Evolutionary conservation across 108 stramenopile species (phyloP).

Genomic region (Discostella pseudostelligera): DNA sequence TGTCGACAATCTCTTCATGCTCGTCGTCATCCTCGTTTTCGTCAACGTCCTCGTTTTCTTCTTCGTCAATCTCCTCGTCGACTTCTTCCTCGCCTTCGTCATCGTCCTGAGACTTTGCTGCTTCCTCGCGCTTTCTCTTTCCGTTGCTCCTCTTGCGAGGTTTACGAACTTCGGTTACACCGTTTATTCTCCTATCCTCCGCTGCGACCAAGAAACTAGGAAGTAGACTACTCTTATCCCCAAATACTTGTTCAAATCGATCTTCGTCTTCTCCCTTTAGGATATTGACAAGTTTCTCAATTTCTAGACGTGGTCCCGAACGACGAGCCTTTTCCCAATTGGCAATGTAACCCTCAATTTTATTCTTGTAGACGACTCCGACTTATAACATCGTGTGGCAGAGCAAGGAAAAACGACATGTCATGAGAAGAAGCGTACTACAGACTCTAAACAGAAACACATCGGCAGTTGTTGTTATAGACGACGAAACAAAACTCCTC

Average conservation of each 20-base stretch:
- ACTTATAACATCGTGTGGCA: too few species aligned
- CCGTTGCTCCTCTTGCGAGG: neutral
- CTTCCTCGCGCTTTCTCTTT: neutral
- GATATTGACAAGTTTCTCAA: slow-evolving; percentile 13
- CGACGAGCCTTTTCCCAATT: slow-evolving; percentile 9
- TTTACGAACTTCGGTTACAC: neutral
- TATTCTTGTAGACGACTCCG: slow-evolving; percentile 14
- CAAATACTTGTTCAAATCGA: slow-evolving; percentile 13
- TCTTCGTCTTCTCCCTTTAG: slow-evolving; percentile 16
- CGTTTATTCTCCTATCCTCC: slow-evolving; percentile 12
- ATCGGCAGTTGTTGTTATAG: too few species aligned
- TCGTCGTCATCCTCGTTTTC: neutral
- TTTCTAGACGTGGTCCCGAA: slow-evolving; percentile 2
- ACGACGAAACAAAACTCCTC: too few species aligned
- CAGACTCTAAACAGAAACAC: too few species aligned
- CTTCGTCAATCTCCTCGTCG: neutral
- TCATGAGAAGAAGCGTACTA: too few species aligned
- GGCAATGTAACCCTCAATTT: neutral
- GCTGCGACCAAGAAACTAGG: slow-evolving; percentile 11
- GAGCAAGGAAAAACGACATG: too few species aligned
- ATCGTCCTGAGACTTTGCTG: neutral
- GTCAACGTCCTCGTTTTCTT: too few species aligned
- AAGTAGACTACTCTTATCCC: neutral
- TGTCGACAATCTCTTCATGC: neutral
- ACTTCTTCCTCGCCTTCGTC: neutral